Base-by-base conservation (phyloP, 1,284 basidiomycete species). In the Cerioporus squamosus region DNA sequence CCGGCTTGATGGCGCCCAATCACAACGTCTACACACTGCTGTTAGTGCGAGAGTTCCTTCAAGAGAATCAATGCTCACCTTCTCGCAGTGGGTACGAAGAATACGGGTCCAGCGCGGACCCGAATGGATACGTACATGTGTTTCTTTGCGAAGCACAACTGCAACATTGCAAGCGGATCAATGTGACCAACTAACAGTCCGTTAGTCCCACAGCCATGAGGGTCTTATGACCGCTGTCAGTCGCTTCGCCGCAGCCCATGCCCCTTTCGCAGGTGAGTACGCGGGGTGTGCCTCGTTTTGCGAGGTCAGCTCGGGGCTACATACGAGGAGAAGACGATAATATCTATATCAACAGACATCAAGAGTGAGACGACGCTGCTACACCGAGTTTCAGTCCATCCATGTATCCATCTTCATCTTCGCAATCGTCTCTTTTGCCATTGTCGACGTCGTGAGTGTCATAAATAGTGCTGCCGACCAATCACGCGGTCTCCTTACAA, bases 401-500 rank as follows among this genome's bases (percentile, higher is more conserved):
- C 59, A 39, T 42, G 50, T 42, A 23, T 56, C 59, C 55, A n/a
- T 38, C 53, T 22, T 44, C 52, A 26, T 38, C 53, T n/a, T 44
- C 52, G 24, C 43, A n/a, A 38, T 46, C 53, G 54, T 56, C 57
- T 64, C 53, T 64, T 64, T 64, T 62, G 60, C 57, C 51, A 53
- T 60, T 49, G 55, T 15, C 33, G 38, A 42, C n/a, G 33, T 2
- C n/a, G 57, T 17, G 51, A 53, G 42, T 45, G 56, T 33, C 53
- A 60, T 61, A 60, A 58, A 61, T 60, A 61, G 42, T 36, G 33
- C 33, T 10, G 33, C 51, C 47, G 22, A 50, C 29, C 18, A 17
- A 51, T 7, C 44, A 12, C 36, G 12, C 24, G 44, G 6, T 4
- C 17, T 23, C 55, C 20, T 69, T 66, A 79, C 64, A 91, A 66